Base-by-base conservation (phyloP, 176 grass and related monocot genomes). In the Thinopyrum elongatum region DNA sequence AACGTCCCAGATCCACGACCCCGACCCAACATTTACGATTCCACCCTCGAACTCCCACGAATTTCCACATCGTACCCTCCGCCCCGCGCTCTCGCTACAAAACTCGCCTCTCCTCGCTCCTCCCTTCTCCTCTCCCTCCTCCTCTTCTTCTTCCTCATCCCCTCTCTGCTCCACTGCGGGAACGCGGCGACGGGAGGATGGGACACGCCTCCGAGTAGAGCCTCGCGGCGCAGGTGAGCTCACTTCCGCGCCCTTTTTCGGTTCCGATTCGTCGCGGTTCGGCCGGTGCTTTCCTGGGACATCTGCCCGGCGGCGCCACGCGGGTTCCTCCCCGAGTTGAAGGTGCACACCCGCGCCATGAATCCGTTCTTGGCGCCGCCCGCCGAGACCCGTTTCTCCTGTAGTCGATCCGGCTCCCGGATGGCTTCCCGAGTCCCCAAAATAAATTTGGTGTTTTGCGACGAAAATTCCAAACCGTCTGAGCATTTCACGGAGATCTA, bases 401-500 rank as follows among this genome's bases (percentile, higher is more conserved):
- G 39, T 7, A 27, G 63, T 62, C 70, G 82, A 46, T 51, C 73
- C 51, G 35, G 55, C 41, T 21, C 34, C 2, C 10, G 19, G 44
- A 10, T 42, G 57, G 31, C 27, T 55, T 31, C 17, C 13, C 19
- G 2, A 10, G 65, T 5, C 30, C 33, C 39, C 5, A n/a, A 42
- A 55, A 31, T n/a, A 42, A 55, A 35, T 35, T 77, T 10, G 41
- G 10, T 55, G 19, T 30, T 39, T 66, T 71, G 10, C 62, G 14
- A 25, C 15, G 35, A 29, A 62, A 17, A 76, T 17, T 87, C 8
- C 28, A 3, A 10, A 4, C 16, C 19, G 17, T 13, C 6, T 8
- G 49, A 76, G 41, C 31, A 75, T 88, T 70, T 31, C 71, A 3
- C 71, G 42, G 66, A 85, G 57, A 82, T 90, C 75, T 80, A 44